Evolutionary conservation across 2,329 filamentous ascomycete species (phyloP).

Genomic region (Botrytis squamosa): DNA sequence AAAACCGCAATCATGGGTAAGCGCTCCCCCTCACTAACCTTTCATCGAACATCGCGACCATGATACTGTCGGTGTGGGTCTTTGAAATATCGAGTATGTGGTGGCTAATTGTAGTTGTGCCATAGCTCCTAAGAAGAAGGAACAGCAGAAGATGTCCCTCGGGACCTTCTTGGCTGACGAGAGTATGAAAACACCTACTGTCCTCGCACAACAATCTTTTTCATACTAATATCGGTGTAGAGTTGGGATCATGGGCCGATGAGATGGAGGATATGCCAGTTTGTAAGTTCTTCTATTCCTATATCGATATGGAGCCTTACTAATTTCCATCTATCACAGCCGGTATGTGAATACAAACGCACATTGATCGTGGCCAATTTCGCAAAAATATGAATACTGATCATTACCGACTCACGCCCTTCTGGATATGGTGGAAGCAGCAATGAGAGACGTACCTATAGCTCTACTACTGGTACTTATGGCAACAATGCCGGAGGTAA

Average conservation of each 20-base stretch:
- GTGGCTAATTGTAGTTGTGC: conserved; percentile 45
- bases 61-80: background rate
- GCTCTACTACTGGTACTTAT: conserved; percentile 37
- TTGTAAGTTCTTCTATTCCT: conserved; percentile 35
- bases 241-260: conserved; percentile 93
- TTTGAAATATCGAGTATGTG: background rate
- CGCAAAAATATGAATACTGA: conserved; percentile 23
- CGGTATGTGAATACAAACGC: conserved; percentile 34
- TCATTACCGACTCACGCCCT: conserved; percentile 38
- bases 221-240: conserved; percentile 46
- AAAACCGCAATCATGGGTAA: conserved; percentile 62
- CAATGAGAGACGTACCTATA: conserved; percentile 38
- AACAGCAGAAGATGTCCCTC: conserved; percentile 95
- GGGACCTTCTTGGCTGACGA: conserved; percentile 92
- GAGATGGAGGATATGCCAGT: conserved; percentile 79
- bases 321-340: conserved; percentile 35
- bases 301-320: conserved; percentile 22
- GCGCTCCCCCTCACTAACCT: conserved; percentile 34
- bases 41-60: conserved; percentile 19
- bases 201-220: conserved; percentile 41
- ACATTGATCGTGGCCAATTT: conserved; percentile 15
- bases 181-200: conserved; percentile 56
- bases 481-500: conserved; percentile 37
- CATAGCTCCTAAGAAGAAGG: conserved; percentile 82
- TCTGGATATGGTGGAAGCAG: conserved; percentile 33